Conservation (phyloP, 1,139 yeast species). For the Magnusiomyces fungicola region DNA sequence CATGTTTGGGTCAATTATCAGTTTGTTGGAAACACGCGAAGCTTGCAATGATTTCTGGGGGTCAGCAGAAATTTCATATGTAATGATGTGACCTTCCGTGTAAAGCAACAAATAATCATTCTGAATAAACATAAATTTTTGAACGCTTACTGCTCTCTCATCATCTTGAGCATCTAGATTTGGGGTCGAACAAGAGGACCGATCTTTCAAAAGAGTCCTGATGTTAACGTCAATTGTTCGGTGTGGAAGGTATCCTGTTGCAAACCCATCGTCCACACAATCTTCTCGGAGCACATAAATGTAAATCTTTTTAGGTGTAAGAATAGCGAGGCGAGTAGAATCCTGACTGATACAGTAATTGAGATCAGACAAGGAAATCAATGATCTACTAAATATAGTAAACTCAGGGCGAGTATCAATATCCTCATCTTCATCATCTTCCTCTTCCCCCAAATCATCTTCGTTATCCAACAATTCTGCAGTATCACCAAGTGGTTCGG, state of each 20-base stretch:
- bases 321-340: slow-evolving; percentile 12
- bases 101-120: not conserved
- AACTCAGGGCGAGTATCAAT: slow-evolving; percentile 8
- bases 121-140: not conserved
- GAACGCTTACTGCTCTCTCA: not conserved
- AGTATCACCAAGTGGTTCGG: too few relatives aligned
- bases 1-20: too few relatives aligned
- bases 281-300: slow-evolving; percentile 11
- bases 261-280: slow-evolving; percentile 9
- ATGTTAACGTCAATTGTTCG: slow-evolving; percentile 7
- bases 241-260: slow-evolving; percentile 8
- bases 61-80: too few relatives aligned
- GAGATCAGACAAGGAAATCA: slow-evolving; percentile 1
- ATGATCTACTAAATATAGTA: slow-evolving; percentile 4
- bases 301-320: slow-evolving; percentile 5
- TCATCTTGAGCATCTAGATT: not conserved
- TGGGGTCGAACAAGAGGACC: not conserved
- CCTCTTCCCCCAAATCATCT: slow-evolving; percentile 3
- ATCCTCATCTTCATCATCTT: slow-evolving; percentile 10
- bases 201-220: too few relatives aligned
- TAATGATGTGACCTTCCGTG: too few relatives aligned
- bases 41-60: too few relatives aligned
- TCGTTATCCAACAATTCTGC: too few relatives aligned
- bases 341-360: slow-evolving; percentile 11
- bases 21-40: too few relatives aligned